A percentile compares a stretch with the other conserved stretches of the same genome.
Evolutionary conservation across 2,329 filamentous ascomycete species (phyloP).

Genomic region (Colletotrichum camelliae): DNA sequence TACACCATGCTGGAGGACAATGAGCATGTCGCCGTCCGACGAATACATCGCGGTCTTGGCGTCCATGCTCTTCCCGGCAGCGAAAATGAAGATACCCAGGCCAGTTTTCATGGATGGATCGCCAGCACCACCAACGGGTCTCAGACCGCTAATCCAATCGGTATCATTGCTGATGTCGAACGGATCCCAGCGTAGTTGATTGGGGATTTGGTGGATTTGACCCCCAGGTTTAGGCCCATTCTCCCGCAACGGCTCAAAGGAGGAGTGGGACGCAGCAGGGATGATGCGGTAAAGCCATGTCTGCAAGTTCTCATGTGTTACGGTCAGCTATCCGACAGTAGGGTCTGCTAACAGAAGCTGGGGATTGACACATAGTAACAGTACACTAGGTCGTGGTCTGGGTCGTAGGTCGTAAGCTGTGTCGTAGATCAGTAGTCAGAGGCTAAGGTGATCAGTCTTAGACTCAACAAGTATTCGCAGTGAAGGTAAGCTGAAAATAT

Average conservation of each 20-base stretch:
- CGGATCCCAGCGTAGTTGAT: conserved; percentile 83
- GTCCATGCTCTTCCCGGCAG: conserved; percentile 71
- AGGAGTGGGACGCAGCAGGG: conserved; percentile 56
- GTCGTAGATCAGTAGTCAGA: too few relatives aligned
- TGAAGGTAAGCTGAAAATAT: too few relatives aligned
- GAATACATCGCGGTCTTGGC: conserved; percentile 74
- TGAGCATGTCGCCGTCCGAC: conserved; percentile 70
- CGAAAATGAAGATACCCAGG: conserved; percentile 72
- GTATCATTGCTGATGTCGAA: conserved; percentile 65
- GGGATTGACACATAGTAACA: too few relatives aligned
- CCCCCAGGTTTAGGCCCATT: conserved; percentile 45
- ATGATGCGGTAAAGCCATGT: conserved; percentile 66
- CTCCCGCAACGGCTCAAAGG: conserved; percentile 29
- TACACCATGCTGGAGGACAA: conserved; percentile 69
- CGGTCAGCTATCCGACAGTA: too few relatives aligned
- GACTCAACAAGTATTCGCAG: too few relatives aligned
- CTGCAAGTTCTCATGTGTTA: conserved; percentile 62
- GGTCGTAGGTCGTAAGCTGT: too few relatives aligned
- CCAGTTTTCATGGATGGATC: conserved; percentile 73
- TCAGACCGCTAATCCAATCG: conserved; percentile 52
- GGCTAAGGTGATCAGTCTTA: too few relatives aligned
- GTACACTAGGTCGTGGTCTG: too few relatives aligned
- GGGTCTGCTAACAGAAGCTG: too few relatives aligned
- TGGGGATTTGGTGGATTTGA: conserved; percentile 76
- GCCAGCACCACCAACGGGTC: conserved; percentile 72